A percentile compares a stretch with the other conserved stretches of the same genome.
phyloP scores from a whole-genome alignment of 352 stramenopile genomes.

The Phytophthora cajani region DNA sequence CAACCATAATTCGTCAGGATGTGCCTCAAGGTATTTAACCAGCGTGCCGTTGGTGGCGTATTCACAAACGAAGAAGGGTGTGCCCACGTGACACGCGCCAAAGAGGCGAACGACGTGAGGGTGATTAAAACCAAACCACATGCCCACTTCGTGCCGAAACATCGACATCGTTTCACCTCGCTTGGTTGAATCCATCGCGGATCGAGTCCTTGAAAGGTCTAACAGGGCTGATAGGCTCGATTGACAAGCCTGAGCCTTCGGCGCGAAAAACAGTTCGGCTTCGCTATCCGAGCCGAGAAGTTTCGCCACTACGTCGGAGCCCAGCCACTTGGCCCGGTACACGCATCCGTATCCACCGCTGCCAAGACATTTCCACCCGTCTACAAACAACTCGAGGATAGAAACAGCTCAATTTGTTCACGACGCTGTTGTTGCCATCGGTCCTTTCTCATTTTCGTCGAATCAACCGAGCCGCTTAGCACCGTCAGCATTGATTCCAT shows the following conservation, averaged over 20 bases:
- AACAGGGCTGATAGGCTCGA: background rate
- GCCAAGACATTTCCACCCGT: background rate
- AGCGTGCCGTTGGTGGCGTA: too few relatives aligned
- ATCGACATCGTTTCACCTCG: conserved; percentile 6
- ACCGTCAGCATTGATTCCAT: background rate
- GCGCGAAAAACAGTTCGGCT: background rate
- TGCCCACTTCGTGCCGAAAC: conserved; percentile 25
- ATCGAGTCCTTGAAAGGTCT: background rate
- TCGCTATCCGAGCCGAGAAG: background rate
- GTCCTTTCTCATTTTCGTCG: background rate
- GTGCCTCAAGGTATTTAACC: too few relatives aligned
- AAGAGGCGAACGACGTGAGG: conserved; percentile 29
- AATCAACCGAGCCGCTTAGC: background rate
- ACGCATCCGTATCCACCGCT: background rate
- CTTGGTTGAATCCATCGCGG: background rate
- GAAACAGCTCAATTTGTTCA: background rate
- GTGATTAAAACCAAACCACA: conserved; percentile 31
- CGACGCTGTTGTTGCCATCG: conserved; percentile 4
- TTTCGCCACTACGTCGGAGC: conserved; percentile 20
- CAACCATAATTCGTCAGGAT: too few relatives aligned
- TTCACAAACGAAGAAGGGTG: too few relatives aligned
- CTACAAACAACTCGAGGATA: background rate
- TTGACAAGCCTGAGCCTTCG: background rate
- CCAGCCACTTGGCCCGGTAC: conserved; percentile 15
- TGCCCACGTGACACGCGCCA: background rate